Evolutionary conservation across 1,139 yeast genomes (phyloP).

Genomic region (Lodderomyces parapsilosis): DNA sequence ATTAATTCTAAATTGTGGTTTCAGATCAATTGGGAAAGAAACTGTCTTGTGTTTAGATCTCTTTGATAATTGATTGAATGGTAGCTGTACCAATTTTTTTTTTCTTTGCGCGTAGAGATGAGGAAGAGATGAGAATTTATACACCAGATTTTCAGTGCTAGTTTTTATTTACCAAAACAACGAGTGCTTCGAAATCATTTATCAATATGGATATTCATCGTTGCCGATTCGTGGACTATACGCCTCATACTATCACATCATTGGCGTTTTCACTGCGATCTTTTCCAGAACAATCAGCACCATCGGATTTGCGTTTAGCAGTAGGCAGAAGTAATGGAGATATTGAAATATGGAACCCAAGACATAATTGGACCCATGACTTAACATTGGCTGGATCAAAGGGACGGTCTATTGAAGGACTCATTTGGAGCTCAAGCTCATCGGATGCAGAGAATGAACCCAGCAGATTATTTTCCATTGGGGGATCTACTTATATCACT

Average conservation of each 20-base stretch:
- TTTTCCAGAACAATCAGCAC: constrained; percentile 43
- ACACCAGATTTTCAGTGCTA: too few species aligned
- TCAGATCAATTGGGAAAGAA: constrained; percentile 53
- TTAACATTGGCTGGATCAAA: constrained; percentile 72
- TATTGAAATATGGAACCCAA: constrained; percentile 95
- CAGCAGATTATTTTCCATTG: constrained; percentile 79
- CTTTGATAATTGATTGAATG: constrained; percentile 37
- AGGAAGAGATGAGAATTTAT: background rate
- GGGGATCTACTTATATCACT: constrained; percentile 87
- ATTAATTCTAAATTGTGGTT: constrained; percentile 55
- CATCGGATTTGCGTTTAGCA: constrained; percentile 73
- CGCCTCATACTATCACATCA: constrained; percentile 83
- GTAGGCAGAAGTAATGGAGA: constrained; percentile 94
- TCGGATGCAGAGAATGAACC: constrained; percentile 31
- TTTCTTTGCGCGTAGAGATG: background rate
- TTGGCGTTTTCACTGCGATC: constrained; percentile 77
- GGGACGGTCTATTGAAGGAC: constrained; percentile 85
- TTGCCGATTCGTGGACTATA: constrained; percentile 87
- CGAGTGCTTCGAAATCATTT: too few species aligned
- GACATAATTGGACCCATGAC: constrained; percentile 57
- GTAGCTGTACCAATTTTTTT: background rate
- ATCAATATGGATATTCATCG: constrained; percentile 74
- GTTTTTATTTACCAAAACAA: too few species aligned
- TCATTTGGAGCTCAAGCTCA: constrained; percentile 56
- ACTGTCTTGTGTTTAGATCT: constrained; percentile 51